phyloP scores from a whole-genome alignment of 2,329 filamentous ascomycete genomes.

The Tolypocladium inflatum region DNA sequence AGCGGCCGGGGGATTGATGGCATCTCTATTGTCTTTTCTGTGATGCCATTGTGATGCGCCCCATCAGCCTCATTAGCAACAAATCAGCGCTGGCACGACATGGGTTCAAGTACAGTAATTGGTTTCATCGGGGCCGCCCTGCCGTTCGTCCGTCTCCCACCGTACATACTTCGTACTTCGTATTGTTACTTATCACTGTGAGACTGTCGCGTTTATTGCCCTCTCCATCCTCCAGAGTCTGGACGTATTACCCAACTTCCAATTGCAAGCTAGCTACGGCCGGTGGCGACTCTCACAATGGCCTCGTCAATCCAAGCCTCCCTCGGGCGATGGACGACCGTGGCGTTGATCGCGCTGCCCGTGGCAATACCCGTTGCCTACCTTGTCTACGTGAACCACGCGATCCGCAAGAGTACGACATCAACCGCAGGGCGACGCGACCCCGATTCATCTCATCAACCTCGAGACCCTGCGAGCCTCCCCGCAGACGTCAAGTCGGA shows the following conservation, averaged over 20 bases:
- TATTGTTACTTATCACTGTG: not conserved
- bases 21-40: not conserved
- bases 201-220: not conserved
- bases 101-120: not conserved
- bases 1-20: not conserved
- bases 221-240: not conserved
- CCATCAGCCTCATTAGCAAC: not conserved
- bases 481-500: conserved; percentile 11
- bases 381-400: conserved; percentile 5
- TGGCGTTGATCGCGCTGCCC: not conserved
- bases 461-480: conserved; percentile 6
- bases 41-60: not conserved
- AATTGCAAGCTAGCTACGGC: no score
- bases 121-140: not conserved
- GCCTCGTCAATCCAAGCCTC: not conserved
- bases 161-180: not conserved
- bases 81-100: not conserved
- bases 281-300: not conserved
- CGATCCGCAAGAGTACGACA: conserved; percentile 5
- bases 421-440: conserved; percentile 1
- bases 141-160: not conserved
- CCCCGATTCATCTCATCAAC: not conserved
- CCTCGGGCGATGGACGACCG: not conserved
- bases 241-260: no score
- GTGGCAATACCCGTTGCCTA: conserved; percentile 7